Evolutionary conservation across 2,329 filamentous ascomycete genomes (phyloP).

Genomic region (Fusarium armeniacum): DNA sequence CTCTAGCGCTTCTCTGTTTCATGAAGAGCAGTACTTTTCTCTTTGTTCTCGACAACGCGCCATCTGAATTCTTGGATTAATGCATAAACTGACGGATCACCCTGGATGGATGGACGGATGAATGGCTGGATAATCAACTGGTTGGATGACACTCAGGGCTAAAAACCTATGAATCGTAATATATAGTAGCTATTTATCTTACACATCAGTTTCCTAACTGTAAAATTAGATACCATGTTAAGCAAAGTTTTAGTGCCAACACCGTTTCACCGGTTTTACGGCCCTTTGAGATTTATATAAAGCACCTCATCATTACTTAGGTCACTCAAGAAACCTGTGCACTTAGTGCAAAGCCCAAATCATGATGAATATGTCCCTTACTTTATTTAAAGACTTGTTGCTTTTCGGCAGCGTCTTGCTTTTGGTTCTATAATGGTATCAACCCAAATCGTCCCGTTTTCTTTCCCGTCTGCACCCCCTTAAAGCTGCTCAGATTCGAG

Average conservation of each 20-base stretch:
- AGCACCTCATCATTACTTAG: neutral
- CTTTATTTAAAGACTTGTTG: neutral
- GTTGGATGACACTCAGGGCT: slow-evolving; percentile 17
- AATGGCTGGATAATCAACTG: slow-evolving; percentile 1
- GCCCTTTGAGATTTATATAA: neutral
- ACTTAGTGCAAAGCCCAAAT: neutral
- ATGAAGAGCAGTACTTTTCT: neutral
- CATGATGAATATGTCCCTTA: neutral
- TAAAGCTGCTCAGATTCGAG: slow-evolving; percentile 8
- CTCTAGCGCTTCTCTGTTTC: slow-evolving; percentile 17
- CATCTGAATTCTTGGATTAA: slow-evolving; percentile 21
- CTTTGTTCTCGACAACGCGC: slow-evolving; percentile 2
- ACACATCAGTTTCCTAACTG: neutral
- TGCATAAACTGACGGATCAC: slow-evolving; percentile 13
- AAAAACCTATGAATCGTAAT: slow-evolving; percentile 29
- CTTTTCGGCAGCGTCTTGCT: slow-evolving; percentile 3
- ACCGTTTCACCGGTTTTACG: neutral
- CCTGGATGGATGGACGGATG: slow-evolving; percentile 4
- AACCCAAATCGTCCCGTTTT: neutral
- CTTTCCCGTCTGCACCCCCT: slow-evolving; percentile 7
- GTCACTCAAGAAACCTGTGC: neutral
- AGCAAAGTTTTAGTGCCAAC: neutral
- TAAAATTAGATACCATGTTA: slow-evolving; percentile 21
- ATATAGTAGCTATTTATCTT: slow-evolving; percentile 33
- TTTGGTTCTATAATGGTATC: slow-evolving; percentile 36